Evolutionary conservation across 805 yeast genomes (phyloP), one percentile per base, ranked within the genome.

Genomic region (Yamadazyma phyllophila): DNA sequence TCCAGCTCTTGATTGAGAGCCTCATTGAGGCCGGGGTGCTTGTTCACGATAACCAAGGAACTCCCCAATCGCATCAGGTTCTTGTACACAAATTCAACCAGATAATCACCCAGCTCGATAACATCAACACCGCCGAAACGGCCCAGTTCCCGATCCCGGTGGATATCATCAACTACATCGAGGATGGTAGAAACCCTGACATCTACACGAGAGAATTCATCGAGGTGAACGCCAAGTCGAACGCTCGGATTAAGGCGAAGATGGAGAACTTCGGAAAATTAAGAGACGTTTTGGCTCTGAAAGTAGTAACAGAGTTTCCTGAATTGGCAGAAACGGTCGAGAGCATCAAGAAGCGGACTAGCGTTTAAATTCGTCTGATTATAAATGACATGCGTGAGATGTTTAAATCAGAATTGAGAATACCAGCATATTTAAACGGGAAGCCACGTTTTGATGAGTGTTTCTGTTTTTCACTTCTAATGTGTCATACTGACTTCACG

Each of bases 101-200:
- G 52, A 71, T 61, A 20, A 63, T 55, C 45, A 65, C 61, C 44
- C 77, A 59, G 61, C 58, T 71, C 17, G 61, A 66, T 9, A 65
- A 63, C 1, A 52, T 71, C 30, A 62, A 68, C 14, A 53, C 62
- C 17, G 60, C 61, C 43, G 58, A 57, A 24, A 62, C 67, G 2
- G 61, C 55, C 36, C 65, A 73, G 47, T 64, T 61, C 34, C 71
- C 82, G 1, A 74, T 87, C 2, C 97, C 97, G 1, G 63, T 85
- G 32, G 97, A 91, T 58, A 91, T 91, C n/a, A 71, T 90, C 11
- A 83, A 85, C 51, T 94, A 94, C 59, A 88, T 94, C 32, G 98
- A 94, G 60, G 96, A 89, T 58, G 99, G 99, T 2, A 74, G 99
- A 54, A 94, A 94, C 60, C 98, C 99, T 0, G 98, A 94, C 60